Evolutionary conservation across 768 basidiomycete species (phyloP), one percentile per base, ranked within the genome.

Genomic region (Lyophyllum decastes): DNA sequence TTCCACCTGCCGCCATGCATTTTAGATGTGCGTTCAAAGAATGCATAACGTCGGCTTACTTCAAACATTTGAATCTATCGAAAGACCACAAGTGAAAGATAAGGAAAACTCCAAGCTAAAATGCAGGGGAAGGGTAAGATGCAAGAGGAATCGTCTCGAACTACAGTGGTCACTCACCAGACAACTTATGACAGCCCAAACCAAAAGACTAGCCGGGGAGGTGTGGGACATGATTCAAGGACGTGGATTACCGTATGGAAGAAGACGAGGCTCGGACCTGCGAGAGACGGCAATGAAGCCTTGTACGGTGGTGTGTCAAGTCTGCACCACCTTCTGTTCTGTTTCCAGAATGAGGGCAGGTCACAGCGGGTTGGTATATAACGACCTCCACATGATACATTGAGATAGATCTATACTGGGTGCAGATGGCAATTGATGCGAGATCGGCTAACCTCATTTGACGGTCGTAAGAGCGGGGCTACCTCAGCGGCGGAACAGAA

Each of bases 1-100:
- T 86, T 83, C 88, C 89, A 91, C 68, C 89, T 90, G 58, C 24
- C 47, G 53, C 34, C 57, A 35, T 24, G 33, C 27, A 41, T 33
- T 12, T 45, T 21, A 21, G 27, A 24, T 50, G 51, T 24, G 48
- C 26, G 27, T 17, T 44, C 22, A 25, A 40, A 7, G 43, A 34
- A 17, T 7, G 44, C 24, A 47, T 35, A 21, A 2, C 4, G 3
- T 11, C 27, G 8, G 66, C 81, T 61, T 58, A 89, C 88, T 66
- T 85, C 52, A 92, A 68, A 68, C 89, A 92, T 63, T 79, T 82
- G 76, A 93, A 93, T 56, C 81, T 79, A 68, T 93, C 91, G 66
- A 89, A 93, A 5, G 86, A 86, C 86, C 88, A 92, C 51, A 92
- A 71, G 65, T 92, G 90, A 67, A 82, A 87, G 2, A 92, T 16